These are phyloP conservation scores for Penicillium hordei DNA, from an alignment of 2,329 filamentous ascomycete genomes.

Conservation along the genomic window DNA sequence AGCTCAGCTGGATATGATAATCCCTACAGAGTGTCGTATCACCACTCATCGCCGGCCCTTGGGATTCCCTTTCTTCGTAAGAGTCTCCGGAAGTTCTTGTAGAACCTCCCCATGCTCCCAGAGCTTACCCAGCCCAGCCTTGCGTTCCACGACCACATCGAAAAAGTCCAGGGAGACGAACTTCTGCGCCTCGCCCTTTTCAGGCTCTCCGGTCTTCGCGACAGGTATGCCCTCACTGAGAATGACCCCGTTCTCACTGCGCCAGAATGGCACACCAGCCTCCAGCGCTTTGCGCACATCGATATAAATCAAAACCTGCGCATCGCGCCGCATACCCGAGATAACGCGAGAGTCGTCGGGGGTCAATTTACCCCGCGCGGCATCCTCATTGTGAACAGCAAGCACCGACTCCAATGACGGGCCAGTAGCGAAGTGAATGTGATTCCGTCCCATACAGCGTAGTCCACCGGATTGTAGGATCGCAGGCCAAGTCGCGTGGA, in stretches of 20 bases:
- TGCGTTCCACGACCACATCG: constrained; percentile 70
- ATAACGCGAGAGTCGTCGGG: constrained; percentile 53
- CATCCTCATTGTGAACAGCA: constrained; percentile 21
- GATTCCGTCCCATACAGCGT: constrained; percentile 76
- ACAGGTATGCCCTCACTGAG: constrained; percentile 53
- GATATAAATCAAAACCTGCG: constrained; percentile 75
- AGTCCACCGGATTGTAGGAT: constrained; percentile 79
- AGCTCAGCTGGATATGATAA: neutral
- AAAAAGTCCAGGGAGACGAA: constrained; percentile 68
- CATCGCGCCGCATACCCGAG: constrained; percentile 76
- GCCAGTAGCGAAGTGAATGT: constrained; percentile 85
- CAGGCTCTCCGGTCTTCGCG: constrained; percentile 42
- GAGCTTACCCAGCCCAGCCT: constrained; percentile 68
- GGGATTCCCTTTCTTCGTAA: constrained; percentile 40
- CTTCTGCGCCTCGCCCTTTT: constrained; percentile 51
- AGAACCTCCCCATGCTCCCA: constrained; percentile 57
- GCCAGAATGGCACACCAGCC: constrained; percentile 68
- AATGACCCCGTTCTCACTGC: constrained; percentile 75
- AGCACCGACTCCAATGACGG: constrained; percentile 52
- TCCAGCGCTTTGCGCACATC: constrained; percentile 67
- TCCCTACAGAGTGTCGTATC: neutral
- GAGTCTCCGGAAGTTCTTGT: constrained; percentile 50
- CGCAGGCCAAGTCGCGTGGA: constrained; percentile 71
- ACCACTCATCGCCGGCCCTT: constrained; percentile 26
- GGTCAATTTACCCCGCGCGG: constrained; percentile 15